Conservation (phyloP, 495 filamentous ascomycete species). For the Xylaria palmicola region DNA sequence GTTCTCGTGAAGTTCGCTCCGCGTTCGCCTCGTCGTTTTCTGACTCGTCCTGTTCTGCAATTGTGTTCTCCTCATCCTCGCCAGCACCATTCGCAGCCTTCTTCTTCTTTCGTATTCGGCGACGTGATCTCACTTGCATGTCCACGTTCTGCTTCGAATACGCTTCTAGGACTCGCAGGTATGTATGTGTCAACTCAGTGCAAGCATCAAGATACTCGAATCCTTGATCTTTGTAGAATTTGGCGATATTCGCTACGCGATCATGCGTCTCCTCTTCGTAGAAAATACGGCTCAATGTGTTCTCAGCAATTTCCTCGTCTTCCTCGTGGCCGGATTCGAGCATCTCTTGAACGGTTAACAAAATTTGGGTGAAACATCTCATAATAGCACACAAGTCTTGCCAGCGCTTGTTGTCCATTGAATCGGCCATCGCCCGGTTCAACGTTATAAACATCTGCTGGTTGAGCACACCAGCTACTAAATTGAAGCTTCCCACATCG, state of each 20-base stretch:
- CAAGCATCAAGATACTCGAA: slow-evolving; percentile 91
- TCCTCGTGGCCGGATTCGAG: slow-evolving; percentile 78
- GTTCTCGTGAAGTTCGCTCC: slow-evolving; percentile 68
- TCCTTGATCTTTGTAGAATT: slow-evolving; percentile 87
- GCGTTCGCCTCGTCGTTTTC: slow-evolving; percentile 75
- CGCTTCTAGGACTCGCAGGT: slow-evolving; percentile 84
- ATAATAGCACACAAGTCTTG: slow-evolving; percentile 81
- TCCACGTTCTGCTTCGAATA: slow-evolving; percentile 95
- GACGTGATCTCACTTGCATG: slow-evolving; percentile 82
- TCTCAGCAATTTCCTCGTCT: slow-evolving; percentile 96
- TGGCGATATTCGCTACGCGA: slow-evolving; percentile 70
- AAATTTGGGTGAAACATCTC: slow-evolving; percentile 82
- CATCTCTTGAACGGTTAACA: slow-evolving; percentile 97
- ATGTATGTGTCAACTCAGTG: slow-evolving; percentile 89
- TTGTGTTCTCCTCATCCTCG: slow-evolving; percentile 38
- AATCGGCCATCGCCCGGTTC: slow-evolving; percentile 76
- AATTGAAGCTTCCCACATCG: slow-evolving; percentile 75
- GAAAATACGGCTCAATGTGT: slow-evolving; percentile 93
- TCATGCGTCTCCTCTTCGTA: slow-evolving; percentile 97
- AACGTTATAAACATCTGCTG: slow-evolving; percentile 90
- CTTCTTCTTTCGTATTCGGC: slow-evolving; percentile 65
- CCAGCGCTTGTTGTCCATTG: slow-evolving; percentile 81
- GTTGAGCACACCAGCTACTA: slow-evolving; percentile 85
- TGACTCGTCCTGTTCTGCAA: slow-evolving; percentile 59
- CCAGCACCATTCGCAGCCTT: slow-evolving; percentile 51